Evolutionary conservation across 805 yeast genomes (phyloP), one percentile per base, ranked within the genome.

Genomic region (Metschnikowia koreensis): DNA sequence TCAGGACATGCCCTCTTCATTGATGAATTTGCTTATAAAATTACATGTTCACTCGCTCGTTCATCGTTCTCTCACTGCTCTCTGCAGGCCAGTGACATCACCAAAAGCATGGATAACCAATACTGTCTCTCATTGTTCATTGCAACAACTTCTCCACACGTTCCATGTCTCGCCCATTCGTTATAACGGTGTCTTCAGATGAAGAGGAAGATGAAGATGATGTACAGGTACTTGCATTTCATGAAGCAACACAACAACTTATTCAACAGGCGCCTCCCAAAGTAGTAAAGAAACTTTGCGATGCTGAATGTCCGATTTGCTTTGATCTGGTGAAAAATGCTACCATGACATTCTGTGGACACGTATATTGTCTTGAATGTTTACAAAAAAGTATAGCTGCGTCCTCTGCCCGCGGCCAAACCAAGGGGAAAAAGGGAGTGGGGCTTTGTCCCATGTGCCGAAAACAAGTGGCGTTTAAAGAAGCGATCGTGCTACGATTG

Each of bases 381-480:
- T 65, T 74, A 15, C 77, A 69, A 58, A 71, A 68, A 51, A 68
- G 76, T 54, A 60, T 74, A 2, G 59, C 76, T 6, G 64, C 73
- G 37, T 71, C 76, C 1, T 62, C 66, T 44, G 78, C 79, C 22
- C 60, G 78, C 11, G 79, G 79, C 8, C 79, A 74, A 54, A 68
- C 67, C 6, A 55, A 68, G 16, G 72, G 74, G 3, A 60, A 61
- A 38, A 60, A 63, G 45, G 79, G 79, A 7, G 65, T 65, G 3
- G 79, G 79, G 0, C 61, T 73, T 13, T 74, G 79, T 60, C 79
- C 79, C 6, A 62, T 74, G 57, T 74, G 79, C 55, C 60, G 79
- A 37, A 67, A 74, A 54, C 51, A 57, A 41, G 75, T 73, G 33
- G 52, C 66, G 12, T 74, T 74, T 56, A 73, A 70, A 50, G 77